Conservation (phyloP, 148 eudicot genomes). For the Silene latifolia region DNA sequence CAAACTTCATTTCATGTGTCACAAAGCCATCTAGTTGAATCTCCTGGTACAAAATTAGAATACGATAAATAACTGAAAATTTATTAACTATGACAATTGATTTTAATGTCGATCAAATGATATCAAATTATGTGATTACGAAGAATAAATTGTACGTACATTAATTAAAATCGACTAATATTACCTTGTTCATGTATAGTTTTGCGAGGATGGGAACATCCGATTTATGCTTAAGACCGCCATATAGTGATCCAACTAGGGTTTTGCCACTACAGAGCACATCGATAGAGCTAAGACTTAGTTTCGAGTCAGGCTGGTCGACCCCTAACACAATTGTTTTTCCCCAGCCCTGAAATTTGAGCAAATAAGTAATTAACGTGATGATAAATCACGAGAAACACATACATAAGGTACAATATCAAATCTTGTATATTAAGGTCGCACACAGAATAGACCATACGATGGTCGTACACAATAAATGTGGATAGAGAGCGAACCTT, state of each 20-base stretch:
- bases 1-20: constrained; percentile 42
- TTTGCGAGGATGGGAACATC: constrained; percentile 61
- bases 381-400: too few species aligned
- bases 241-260: constrained; percentile 59
- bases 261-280: constrained; percentile 50
- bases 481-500: constrained; percentile 35
- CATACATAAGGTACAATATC: too few species aligned
- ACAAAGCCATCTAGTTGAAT: constrained; percentile 36
- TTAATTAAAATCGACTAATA: neutral
- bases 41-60: too few species aligned
- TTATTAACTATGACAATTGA: too few species aligned
- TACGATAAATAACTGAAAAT: too few species aligned
- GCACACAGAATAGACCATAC: too few species aligned
- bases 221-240: constrained; percentile 75
- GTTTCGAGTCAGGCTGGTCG: constrained; percentile 54
- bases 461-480: too few species aligned
- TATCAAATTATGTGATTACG: too few species aligned
- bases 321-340: constrained; percentile 77
- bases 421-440: too few species aligned
- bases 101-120: too few species aligned
- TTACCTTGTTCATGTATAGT: constrained; percentile 73
- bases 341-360: constrained; percentile 82
- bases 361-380: too few species aligned
- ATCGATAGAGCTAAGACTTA: constrained; percentile 47
- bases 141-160: too few species aligned